phyloP scores from a whole-genome alignment of 495 filamentous ascomycete species.

The Penicilliopsis zonata region DNA sequence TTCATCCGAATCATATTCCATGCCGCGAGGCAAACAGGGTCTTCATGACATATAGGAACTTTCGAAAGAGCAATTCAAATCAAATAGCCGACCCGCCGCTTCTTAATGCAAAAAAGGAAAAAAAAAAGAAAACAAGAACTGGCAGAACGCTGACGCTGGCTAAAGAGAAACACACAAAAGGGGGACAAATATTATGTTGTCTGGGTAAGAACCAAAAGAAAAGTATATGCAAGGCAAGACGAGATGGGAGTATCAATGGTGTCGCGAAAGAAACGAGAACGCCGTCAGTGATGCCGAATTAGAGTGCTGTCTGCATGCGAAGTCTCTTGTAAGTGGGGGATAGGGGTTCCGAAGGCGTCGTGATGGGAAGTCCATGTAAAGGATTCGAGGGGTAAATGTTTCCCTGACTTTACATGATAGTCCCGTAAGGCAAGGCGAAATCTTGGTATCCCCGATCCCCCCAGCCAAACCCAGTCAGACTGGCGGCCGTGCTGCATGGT shows the following conservation, averaged over 20 bases:
- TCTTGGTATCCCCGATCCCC: slow-evolving; percentile 44
- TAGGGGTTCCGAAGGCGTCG: no score
- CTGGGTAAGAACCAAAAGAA: no score
- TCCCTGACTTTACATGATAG: slow-evolving; percentile 42
- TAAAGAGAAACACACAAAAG: slow-evolving; percentile 13
- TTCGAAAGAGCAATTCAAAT: slow-evolving; percentile 19
- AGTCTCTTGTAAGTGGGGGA: no score
- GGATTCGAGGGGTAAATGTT: slow-evolving; percentile 1
- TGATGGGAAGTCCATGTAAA: no score
- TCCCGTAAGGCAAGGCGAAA: slow-evolving; percentile 48
- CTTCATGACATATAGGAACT: slow-evolving; percentile 41
- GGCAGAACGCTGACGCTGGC: slow-evolving; percentile 28
- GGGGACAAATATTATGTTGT: slow-evolving; percentile 21
- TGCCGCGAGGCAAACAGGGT: slow-evolving; percentile 49
- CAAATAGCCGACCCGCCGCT: slow-evolving; percentile 44
- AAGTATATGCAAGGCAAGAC: slow-evolving; percentile 24
- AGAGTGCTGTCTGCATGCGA: slow-evolving; percentile 23
- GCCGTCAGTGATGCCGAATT: slow-evolving; percentile 40
- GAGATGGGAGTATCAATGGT: slow-evolving; percentile 39
- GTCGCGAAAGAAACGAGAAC: slow-evolving; percentile 32
- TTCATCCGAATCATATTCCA: slow-evolving; percentile 42
- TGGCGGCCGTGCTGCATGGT: slow-evolving; percentile 61
- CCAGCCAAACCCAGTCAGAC: slow-evolving; percentile 69
- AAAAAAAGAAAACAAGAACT: slow-evolving; percentile 8
- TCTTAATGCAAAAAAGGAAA: slow-evolving; percentile 29